Evolutionary conservation across 2,329 filamentous ascomycete species (phyloP).

Genomic region (Eutypella sp.): DNA sequence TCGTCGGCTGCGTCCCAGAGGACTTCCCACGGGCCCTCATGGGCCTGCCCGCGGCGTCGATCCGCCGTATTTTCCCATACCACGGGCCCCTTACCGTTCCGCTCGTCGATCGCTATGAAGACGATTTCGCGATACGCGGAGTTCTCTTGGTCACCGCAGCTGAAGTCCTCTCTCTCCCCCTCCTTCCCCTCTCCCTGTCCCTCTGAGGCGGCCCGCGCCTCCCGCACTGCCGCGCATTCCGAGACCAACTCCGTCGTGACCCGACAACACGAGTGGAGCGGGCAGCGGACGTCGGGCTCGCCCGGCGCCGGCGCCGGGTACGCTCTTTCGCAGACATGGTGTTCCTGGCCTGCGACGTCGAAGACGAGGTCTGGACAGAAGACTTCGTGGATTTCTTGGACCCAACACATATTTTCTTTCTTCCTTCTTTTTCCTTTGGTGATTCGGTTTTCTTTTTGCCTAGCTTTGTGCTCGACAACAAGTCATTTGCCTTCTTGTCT

Average conservation of each 20-base stretch:
- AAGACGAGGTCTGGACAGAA: constrained; percentile 7
- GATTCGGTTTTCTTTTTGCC: too few species aligned
- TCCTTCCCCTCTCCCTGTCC: neutral
- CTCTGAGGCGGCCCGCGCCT: neutral
- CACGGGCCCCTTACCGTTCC: neutral
- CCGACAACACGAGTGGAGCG: constrained; percentile 9
- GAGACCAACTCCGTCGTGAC: constrained; percentile 5
- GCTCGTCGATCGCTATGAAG: neutral
- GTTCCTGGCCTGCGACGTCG: constrained; percentile 1
- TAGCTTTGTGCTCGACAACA: too few species aligned
- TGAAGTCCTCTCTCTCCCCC: neutral
- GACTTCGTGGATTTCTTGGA: constrained; percentile 10
- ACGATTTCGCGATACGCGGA: neutral
- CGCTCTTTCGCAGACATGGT: constrained; percentile 3
- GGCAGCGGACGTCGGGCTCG: constrained; percentile 2
- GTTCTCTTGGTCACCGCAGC: neutral
- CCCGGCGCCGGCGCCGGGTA: neutral
- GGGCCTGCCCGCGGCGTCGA: neutral
- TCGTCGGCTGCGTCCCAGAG: neutral
- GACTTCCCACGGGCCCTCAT: neutral
- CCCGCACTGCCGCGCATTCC: neutral
- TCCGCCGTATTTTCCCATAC: too few species aligned
- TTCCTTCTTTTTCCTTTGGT: neutral
- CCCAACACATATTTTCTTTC: constrained; percentile 8
- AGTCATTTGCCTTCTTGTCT: too few species aligned